A percentile compares a stretch with the other conserved stretches of the same genome.
phyloP scores from a whole-genome alignment of 2,329 filamentous ascomycete species.

The Zelopaecilomyces penicillatus region DNA sequence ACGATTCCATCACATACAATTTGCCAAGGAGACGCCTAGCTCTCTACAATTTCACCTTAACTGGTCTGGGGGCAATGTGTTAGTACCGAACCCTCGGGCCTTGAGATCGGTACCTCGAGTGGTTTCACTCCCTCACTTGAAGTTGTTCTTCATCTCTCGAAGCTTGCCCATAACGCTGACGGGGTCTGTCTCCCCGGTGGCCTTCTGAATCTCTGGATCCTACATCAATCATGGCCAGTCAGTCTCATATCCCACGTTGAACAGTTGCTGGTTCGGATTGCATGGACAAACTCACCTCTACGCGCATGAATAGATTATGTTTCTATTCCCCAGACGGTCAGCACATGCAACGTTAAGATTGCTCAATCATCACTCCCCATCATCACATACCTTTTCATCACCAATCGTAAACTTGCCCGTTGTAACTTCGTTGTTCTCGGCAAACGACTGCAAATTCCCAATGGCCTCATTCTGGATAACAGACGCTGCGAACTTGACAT shows the following conservation, averaged over 20 bases:
- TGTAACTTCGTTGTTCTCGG: slow-evolving; percentile 73
- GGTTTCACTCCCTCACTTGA: slow-evolving; percentile 41
- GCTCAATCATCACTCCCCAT: background rate
- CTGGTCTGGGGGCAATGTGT: slow-evolving; percentile 15
- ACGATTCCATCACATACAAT: background rate
- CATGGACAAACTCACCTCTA: slow-evolving; percentile 49
- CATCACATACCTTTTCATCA: slow-evolving; percentile 74
- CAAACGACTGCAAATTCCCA: slow-evolving; percentile 68
- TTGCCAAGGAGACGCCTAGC: background rate
- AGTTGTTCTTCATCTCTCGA: slow-evolving; percentile 83
- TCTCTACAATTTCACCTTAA: slow-evolving; percentile 14
- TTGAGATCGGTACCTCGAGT: background rate
- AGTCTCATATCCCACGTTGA: background rate
- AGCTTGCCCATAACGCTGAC: slow-evolving; percentile 78
- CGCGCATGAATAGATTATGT: slow-evolving; percentile 95
- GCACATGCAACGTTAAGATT: background rate
- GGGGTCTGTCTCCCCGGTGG: slow-evolving; percentile 70
- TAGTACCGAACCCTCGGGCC: slow-evolving; percentile 1
- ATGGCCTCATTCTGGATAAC: slow-evolving; percentile 69
- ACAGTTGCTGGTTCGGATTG: background rate
- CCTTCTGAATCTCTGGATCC: slow-evolving; percentile 78
- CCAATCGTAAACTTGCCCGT: slow-evolving; percentile 95
- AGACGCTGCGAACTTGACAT: slow-evolving; percentile 78
- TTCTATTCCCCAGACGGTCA: slow-evolving; percentile 39
- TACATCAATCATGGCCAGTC: slow-evolving; percentile 22